phyloP scores from a whole-genome alignment of 75 land plant species.

The Cryptomeria japonica region DNA sequence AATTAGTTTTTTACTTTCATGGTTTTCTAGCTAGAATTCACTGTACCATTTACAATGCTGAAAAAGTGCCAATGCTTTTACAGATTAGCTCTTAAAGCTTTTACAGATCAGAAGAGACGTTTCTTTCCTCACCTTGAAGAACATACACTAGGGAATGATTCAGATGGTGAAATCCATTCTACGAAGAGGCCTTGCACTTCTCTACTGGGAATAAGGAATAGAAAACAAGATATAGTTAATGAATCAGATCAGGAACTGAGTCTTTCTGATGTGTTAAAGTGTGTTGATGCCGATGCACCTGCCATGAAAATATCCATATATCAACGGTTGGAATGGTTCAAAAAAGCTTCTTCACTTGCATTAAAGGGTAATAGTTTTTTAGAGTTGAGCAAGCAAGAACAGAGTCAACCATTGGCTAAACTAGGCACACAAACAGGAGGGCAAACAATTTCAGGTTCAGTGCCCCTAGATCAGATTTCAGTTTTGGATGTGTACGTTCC shows the following conservation, averaged over 20 bases:
- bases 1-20: not conserved
- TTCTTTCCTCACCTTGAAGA: slow-evolving; percentile 82
- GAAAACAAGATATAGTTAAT: slow-evolving; percentile 15
- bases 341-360: slow-evolving; percentile 44
- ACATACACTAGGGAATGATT: slow-evolving; percentile 11
- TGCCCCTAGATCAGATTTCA: slow-evolving; percentile 48
- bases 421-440: slow-evolving; percentile 25
- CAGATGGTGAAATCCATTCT: slow-evolving; percentile 14
- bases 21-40: not conserved
- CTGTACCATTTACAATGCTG: not conserved
- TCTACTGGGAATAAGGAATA: not conserved
- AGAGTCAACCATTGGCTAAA: not conserved
- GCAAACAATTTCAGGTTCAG: slow-evolving; percentile 25
- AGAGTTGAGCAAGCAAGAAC: slow-evolving; percentile 22
- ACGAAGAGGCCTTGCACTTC: slow-evolving; percentile 40
- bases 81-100: slow-evolving; percentile 95
- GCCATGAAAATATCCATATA: slow-evolving; percentile 45
- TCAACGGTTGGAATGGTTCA: slow-evolving; percentile 63
- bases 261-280: slow-evolving; percentile 47
- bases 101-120: slow-evolving; percentile 87
- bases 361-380: slow-evolving; percentile 16
- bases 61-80: not conserved
- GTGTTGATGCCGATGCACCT: slow-evolving; percentile 48
- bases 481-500: slow-evolving; percentile 81
- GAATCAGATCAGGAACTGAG: slow-evolving; percentile 23